Conservation (phyloP, 2,329 filamentous ascomycete genomes). For the Immersiporthe knoxdaviesiana region DNA sequence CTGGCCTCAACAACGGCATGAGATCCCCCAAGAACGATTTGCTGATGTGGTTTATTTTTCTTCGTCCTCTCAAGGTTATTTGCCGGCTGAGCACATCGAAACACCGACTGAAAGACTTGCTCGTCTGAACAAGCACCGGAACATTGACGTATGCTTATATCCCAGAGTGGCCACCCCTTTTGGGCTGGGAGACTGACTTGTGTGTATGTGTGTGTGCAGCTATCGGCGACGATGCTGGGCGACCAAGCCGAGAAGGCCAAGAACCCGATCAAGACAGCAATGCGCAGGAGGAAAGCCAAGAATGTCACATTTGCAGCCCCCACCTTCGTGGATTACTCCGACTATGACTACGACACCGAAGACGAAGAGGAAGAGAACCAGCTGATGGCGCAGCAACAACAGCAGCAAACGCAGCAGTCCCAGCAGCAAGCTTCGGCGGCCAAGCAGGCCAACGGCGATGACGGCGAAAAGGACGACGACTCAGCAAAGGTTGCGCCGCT, state of each 20-base stretch:
- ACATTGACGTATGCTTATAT: slow-evolving; percentile 77
- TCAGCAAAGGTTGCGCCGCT: slow-evolving; percentile 60
- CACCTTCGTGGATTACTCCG: slow-evolving; percentile 85
- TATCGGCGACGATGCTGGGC: slow-evolving; percentile 65
- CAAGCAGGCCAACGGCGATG: slow-evolving; percentile 38
- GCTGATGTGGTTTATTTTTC: background rate
- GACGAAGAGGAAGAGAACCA: slow-evolving; percentile 64
- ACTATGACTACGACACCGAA: slow-evolving; percentile 44
- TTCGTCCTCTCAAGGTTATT: slow-evolving; percentile 63
- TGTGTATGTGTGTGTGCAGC: slow-evolving; percentile 45
- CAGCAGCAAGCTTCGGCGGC: slow-evolving; percentile 34
- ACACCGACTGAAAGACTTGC: slow-evolving; percentile 94
- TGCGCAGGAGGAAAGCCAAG: slow-evolving; percentile 80
- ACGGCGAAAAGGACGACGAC: slow-evolving; percentile 48
- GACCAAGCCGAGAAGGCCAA: slow-evolving; percentile 76
- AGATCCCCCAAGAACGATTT: background rate
- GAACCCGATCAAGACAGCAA: slow-evolving; percentile 80
- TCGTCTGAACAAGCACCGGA: slow-evolving; percentile 94
- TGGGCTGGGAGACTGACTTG: slow-evolving; percentile 35
- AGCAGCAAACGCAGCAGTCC: slow-evolving; percentile 34
- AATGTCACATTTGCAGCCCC: slow-evolving; percentile 84
- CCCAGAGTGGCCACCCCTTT: slow-evolving; percentile 1
- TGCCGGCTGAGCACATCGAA: slow-evolving; percentile 97
- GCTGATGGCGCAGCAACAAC: slow-evolving; percentile 38
- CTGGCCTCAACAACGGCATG: slow-evolving; percentile 30